Percentiles rank a stretch among this genome's conserved stretches.
These are phyloP conservation scores for Coemansia sp. DNA, from an alignment of 192 early-diverging fungal genomes.

Conservation along the genomic window DNA sequence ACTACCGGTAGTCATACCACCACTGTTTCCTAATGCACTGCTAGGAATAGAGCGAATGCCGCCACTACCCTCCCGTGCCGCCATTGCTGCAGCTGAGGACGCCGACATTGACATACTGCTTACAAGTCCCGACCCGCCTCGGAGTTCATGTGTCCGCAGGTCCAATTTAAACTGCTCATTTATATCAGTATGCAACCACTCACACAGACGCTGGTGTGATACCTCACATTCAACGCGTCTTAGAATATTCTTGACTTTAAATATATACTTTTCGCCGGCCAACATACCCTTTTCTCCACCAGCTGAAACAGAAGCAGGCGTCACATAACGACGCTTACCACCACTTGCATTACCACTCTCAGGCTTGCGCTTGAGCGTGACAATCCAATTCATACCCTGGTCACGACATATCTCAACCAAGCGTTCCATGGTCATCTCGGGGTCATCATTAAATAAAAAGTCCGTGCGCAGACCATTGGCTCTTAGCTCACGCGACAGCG, in stretches of 20 bases:
- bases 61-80: constrained; percentile 3
- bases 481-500: constrained; percentile 80
- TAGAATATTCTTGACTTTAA: constrained; percentile 74
- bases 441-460: constrained; percentile 72
- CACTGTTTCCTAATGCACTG: neutral
- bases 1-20: neutral
- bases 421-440: constrained; percentile 66
- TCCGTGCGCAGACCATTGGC: constrained; percentile 73
- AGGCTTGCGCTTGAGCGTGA: constrained; percentile 61
- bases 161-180: constrained; percentile 66
- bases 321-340: neutral
- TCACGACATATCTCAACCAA: constrained; percentile 62
- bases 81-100: constrained; percentile 6
- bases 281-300: neutral
- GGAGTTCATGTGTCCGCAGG: constrained; percentile 48
- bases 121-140: constrained; percentile 4
- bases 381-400: constrained; percentile 77
- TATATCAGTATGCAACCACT: constrained; percentile 65
- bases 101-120: constrained; percentile 1
- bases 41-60: neutral
- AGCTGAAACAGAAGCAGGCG: neutral
- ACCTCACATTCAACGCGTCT: constrained; percentile 71
- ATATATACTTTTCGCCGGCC: constrained; percentile 23
- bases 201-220: constrained; percentile 56
- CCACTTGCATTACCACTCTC: neutral